A percentile compares a stretch with the other conserved stretches of the same genome.
These are phyloP conservation scores for Penicillium verrucosum DNA, from an alignment of 2,329 filamentous ascomycete genomes.

Conservation along the genomic window DNA sequence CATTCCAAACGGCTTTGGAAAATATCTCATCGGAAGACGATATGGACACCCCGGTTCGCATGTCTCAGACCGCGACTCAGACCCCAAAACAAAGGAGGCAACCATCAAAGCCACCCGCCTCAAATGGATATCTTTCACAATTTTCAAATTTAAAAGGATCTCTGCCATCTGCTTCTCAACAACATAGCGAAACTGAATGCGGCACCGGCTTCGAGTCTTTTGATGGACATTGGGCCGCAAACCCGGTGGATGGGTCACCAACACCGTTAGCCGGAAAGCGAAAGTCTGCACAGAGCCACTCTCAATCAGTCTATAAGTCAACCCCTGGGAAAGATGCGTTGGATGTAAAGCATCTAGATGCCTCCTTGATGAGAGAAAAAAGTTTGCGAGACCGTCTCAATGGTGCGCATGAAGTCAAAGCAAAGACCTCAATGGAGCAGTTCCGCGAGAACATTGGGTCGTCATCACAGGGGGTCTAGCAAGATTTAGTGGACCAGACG, in stretches of 20 bases:
- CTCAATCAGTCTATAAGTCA: not conserved
- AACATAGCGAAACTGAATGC: conserved; percentile 21
- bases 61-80: conserved; percentile 20
- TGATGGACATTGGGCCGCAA: conserved; percentile 56
- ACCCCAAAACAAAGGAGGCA: conserved; percentile 15
- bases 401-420: conserved; percentile 25
- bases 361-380: conserved; percentile 26
- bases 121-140: conserved; percentile 42
- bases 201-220: conserved; percentile 52
- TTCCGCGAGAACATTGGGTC: conserved; percentile 52
- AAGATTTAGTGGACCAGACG: conserved; percentile 28
- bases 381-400: conserved; percentile 35
- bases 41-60: conserved; percentile 32
- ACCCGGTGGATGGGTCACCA: conserved; percentile 14
- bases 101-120: conserved; percentile 23
- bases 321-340: conserved; percentile 1
- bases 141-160: conserved; percentile 9
- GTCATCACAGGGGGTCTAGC: conserved; percentile 37
- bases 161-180: conserved; percentile 10
- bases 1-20: conserved; percentile 70
- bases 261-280: conserved; percentile 13
- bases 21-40: conserved; percentile 62
- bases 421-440: conserved; percentile 44
- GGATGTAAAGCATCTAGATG: conserved; percentile 21
- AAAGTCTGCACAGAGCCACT: conserved; percentile 6